phyloP scores from a whole-genome alignment of 345 rosid genomes.

The Capsella bursapastoris region DNA sequence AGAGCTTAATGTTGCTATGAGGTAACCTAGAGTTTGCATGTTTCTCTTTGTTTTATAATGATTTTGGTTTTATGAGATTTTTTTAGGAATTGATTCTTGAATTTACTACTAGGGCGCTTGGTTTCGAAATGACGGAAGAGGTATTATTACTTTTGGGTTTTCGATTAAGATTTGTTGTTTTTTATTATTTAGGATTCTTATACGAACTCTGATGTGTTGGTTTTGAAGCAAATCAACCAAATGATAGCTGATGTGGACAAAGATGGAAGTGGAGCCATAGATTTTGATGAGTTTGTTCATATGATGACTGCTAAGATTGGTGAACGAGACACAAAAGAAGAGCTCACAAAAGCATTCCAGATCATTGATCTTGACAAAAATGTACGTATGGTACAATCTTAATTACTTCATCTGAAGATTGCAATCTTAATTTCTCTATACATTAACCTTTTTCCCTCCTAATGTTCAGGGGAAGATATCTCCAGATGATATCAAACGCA shows the following conservation, averaged over 20 bases:
- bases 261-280: slow-evolving; percentile 97
- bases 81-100: background rate
- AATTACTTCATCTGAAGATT: background rate
- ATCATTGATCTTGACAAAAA: slow-evolving; percentile 88
- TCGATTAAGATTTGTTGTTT: background rate
- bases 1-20: slow-evolving; percentile 98
- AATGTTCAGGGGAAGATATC: slow-evolving; percentile 80
- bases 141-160: slow-evolving; percentile 42
- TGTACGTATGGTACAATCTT: no score
- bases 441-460: background rate
- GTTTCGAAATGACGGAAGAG: slow-evolving; percentile 96
- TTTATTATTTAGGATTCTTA: background rate
- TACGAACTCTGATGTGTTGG: background rate
- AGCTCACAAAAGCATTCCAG: slow-evolving; percentile 77
- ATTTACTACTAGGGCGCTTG: slow-evolving; percentile 74
- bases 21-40: slow-evolving; percentile 48
- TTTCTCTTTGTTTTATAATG: background rate
- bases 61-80: background rate
- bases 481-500: slow-evolving; percentile 61
- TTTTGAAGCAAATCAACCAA: slow-evolving; percentile 78
- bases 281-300: slow-evolving; percentile 86
- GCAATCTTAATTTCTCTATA: background rate
- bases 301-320: slow-evolving; percentile 99
- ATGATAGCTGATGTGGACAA: slow-evolving; percentile 98
- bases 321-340: slow-evolving; percentile 92